Base-by-base conservation (phyloP, 352 stramenopile genomes). In the Globisporangium viniferum region DNA sequence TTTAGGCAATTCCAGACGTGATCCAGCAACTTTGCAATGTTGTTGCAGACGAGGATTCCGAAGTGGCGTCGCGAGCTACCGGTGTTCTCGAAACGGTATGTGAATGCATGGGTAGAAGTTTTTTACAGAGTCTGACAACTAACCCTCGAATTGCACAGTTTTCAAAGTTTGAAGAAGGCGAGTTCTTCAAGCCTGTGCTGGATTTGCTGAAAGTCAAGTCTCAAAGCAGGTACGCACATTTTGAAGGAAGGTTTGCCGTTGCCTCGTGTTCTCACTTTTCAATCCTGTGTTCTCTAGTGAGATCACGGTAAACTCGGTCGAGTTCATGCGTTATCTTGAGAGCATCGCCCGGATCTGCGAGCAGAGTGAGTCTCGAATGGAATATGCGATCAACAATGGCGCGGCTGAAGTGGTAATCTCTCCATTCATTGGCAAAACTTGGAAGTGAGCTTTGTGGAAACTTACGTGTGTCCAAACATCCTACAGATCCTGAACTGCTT, bases 241-340 rank as follows among this genome's bases (percentile, higher is more conserved):
- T 61, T 44, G 31, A 8, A 3, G 4, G 12, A n/a, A 48, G 14
- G 10, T 20, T 62, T 48, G 18, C 2, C 31, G 10, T 29, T 62
- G 56, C 15, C 33, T 15, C 12, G 14, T n/a, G 4, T 48, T 62
- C 20, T 62, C 31, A 62, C 15, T 1, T 20, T 8, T 31, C 5
- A 51, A 51, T 46, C 14, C 18, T 24, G 8, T 48, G 8, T 33
- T 20, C 35, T 39, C 18, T 22, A 89, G 80, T 66, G 75, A 75
- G 15, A 77, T 82, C 56, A 65, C 62, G 1, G 55, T 73, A 64
- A 92, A 75, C 54, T 93, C 85, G 4, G 76, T 92, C 18, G 81
- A 92, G 61, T 93, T 82, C 57, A 88, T 94, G 77, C 83, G 88
- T 22, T 92, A 89, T 57, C 67, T 95, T 15, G 88, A 94, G 64